phyloP scores from a whole-genome alignment of 2,329 filamentous ascomycete genomes.

The Cladophialophora carrionii region DNA sequence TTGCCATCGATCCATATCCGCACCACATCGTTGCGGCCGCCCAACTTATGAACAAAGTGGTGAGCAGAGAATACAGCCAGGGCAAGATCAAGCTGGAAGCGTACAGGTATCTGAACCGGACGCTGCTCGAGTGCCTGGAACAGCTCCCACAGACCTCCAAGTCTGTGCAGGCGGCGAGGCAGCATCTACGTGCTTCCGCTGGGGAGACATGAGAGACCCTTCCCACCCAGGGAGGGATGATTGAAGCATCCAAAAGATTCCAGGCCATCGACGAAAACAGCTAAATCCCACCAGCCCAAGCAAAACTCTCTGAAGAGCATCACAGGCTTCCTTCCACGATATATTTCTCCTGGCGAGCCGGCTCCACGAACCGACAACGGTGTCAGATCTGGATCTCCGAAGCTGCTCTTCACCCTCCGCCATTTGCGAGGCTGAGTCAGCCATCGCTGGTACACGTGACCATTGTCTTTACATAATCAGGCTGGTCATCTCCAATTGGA shows the following conservation, averaged over 20 bases:
- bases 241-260: neutral
- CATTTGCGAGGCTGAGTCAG: neutral
- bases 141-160: constrained; percentile 42
- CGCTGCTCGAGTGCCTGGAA: constrained; percentile 39
- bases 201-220: neutral
- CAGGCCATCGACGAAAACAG: neutral
- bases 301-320: neutral
- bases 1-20: constrained; percentile 43
- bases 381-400: neutral
- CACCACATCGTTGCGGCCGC: constrained; percentile 42
- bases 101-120: constrained; percentile 37
- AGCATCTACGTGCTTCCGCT: constrained; percentile 26
- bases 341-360: neutral
- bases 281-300: neutral
- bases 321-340: neutral
- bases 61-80: constrained; percentile 39
- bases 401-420: neutral
- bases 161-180: constrained; percentile 39
- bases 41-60: constrained; percentile 40
- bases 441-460: neutral
- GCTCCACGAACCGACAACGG: neutral
- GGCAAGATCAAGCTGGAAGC: constrained; percentile 38
- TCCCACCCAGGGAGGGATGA: neutral
- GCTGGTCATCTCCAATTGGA: neutral
- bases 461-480: neutral